Evolutionary conservation across 495 filamentous ascomycete species (phyloP).

Genomic region (Aspergillus taichungensis): DNA sequence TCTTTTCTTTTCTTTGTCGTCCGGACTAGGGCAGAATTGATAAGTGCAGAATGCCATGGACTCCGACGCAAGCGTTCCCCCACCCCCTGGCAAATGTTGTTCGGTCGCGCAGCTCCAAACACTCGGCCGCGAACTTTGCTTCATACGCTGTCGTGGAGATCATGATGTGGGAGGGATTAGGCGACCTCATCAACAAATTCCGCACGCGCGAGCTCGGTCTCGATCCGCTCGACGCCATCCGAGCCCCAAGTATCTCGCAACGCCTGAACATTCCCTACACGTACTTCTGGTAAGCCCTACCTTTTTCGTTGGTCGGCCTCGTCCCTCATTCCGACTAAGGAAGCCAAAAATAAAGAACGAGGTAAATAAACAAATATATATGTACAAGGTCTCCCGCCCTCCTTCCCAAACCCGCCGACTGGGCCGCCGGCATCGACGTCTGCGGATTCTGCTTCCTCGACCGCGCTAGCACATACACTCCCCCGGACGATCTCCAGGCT

Average conservation of each 20-base stretch:
- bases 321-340: too few species aligned
- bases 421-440: slow-evolving; percentile 58
- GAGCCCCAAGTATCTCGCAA: slow-evolving; percentile 56
- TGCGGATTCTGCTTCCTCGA: slow-evolving; percentile 64
- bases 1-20: neutral
- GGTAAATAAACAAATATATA: neutral
- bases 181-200: slow-evolving; percentile 67
- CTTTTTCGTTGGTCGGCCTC: too few species aligned
- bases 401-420: slow-evolving; percentile 71
- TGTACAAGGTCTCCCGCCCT: slow-evolving; percentile 53
- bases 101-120: slow-evolving; percentile 42
- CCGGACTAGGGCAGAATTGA: neutral
- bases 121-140: slow-evolving; percentile 58
- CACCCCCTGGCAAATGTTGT: slow-evolving; percentile 50
- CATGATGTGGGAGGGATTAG: slow-evolving; percentile 74
- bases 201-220: slow-evolving; percentile 55
- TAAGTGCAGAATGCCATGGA: slow-evolving; percentile 49
- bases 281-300: slow-evolving; percentile 58
- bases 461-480: slow-evolving; percentile 48
- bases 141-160: slow-evolving; percentile 69
- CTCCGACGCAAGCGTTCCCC: slow-evolving; percentile 41
- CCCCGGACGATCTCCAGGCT: slow-evolving; percentile 46
- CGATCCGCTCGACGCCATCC: slow-evolving; percentile 56
- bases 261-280: slow-evolving; percentile 64
- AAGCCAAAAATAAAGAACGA: too few species aligned